Evolutionary conservation across 1,139 yeast genomes (phyloP).

Genomic region (Sugiyamaella castrensis): DNA sequence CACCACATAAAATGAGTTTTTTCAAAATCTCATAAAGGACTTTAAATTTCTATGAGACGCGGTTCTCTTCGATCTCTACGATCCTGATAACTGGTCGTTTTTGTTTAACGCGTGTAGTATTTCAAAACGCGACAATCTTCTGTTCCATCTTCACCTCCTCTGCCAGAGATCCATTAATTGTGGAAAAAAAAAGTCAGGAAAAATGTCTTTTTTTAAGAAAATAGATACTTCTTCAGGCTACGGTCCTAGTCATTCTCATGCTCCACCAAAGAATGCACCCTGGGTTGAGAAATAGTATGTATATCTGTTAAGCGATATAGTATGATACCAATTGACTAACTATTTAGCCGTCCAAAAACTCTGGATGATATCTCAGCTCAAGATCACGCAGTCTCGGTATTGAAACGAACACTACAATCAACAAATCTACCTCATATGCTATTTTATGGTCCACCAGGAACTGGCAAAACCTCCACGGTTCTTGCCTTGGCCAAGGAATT

Average conservation of each 20-base stretch:
- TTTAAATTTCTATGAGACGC: no score
- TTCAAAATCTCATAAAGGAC: no score
- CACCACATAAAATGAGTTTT: no score
- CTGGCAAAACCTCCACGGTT: conserved; percentile 93
- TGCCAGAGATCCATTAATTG: neutral
- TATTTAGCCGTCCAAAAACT: conserved; percentile 63
- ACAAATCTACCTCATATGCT: conserved; percentile 93
- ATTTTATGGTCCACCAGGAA: conserved; percentile 97
- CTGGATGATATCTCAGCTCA: conserved; percentile 89
- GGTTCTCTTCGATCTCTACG: no score
- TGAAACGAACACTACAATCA: conserved; percentile 71
- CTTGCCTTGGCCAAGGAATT: conserved; percentile 82
- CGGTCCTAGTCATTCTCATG: neutral
- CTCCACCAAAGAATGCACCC: conserved; percentile 38
- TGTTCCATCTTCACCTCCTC: no score
- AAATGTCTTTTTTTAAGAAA: conserved; percentile 15
- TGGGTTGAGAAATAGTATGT: conserved; percentile 74
- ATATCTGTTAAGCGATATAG: neutral
- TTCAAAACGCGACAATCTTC: no score
- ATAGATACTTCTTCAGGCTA: conserved; percentile 1
- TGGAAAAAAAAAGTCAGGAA: neutral
- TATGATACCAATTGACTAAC: neutral
- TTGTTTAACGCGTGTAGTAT: no score
- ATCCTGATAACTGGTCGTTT: no score
- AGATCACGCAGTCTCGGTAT: conserved; percentile 82